Percentiles rank a stretch among this genome's conserved stretches.
Conservation (phyloP, 2,329 filamentous ascomycete species). For the Simplicillium sp. region DNA sequence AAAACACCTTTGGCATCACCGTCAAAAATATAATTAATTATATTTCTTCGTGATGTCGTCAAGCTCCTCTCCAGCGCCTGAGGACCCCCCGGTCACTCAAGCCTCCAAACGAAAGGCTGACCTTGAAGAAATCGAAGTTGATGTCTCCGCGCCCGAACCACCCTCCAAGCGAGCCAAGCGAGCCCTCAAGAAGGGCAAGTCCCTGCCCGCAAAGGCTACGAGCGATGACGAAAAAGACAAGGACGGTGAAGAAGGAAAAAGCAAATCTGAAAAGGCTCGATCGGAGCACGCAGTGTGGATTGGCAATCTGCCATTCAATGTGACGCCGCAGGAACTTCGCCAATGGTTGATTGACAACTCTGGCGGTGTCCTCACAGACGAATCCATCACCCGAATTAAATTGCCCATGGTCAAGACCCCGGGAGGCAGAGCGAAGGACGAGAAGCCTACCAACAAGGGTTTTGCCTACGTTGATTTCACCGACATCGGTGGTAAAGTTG, state of each 20-base stretch:
- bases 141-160: conserved; percentile 81
- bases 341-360: conserved; percentile 70
- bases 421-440: conserved; percentile 18
- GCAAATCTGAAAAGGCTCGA: conserved; percentile 39
- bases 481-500: conserved; percentile 56
- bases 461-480: conserved; percentile 95
- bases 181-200: conserved; percentile 75
- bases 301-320: conserved; percentile 82
- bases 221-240: conserved; percentile 25
- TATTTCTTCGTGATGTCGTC: no score
- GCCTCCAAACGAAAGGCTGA: conserved; percentile 60
- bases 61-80: background rate
- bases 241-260: conserved; percentile 27
- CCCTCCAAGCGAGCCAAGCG: conserved; percentile 91
- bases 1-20: no score
- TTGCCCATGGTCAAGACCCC: conserved; percentile 56
- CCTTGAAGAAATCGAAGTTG: conserved; percentile 74
- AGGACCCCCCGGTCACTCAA: conserved; percentile 8
- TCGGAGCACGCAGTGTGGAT: conserved; percentile 90
- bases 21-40: no score
- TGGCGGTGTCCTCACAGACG: conserved; percentile 53
- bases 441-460: conserved; percentile 61
- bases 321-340: conserved; percentile 65
- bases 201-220: conserved; percentile 33
- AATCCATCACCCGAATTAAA: conserved; percentile 76